phyloP scores from a whole-genome alignment of 2,329 filamentous ascomycete genomes.

The Colletotrichum zoysiae region DNA sequence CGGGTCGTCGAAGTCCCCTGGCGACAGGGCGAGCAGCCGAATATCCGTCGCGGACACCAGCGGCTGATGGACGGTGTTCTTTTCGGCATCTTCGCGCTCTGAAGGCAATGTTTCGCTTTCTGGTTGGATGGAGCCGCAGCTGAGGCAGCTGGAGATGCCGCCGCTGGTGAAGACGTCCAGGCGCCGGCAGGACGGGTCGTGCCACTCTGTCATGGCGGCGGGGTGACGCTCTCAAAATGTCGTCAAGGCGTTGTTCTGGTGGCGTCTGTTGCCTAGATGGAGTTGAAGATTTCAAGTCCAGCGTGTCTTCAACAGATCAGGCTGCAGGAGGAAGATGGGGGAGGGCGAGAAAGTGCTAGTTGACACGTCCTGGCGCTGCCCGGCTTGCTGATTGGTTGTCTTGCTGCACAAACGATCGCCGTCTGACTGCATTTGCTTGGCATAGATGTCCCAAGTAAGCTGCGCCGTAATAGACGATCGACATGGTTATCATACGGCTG shows the following conservation, averaged over 20 bases:
- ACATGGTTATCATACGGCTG: not conserved
- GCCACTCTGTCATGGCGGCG: slow-evolving; percentile 15
- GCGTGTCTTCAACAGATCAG: not conserved
- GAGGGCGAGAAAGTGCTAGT: not conserved
- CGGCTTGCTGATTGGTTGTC: not conserved
- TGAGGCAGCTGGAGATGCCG: slow-evolving; percentile 13
- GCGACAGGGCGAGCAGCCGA: not conserved
- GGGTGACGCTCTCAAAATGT: not conserved
- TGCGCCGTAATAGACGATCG: not conserved
- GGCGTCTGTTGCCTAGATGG: not conserved
- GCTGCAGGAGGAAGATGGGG: not conserved
- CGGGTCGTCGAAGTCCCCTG: slow-evolving; percentile 6
- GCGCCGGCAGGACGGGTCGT: slow-evolving; percentile 20
- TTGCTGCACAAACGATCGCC: not conserved
- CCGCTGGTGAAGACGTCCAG: slow-evolving; percentile 5
- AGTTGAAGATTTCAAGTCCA: not conserved
- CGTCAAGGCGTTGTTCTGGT: not conserved
- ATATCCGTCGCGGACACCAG: slow-evolving; percentile 6
- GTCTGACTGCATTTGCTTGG: not conserved
- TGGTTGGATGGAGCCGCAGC: not conserved
- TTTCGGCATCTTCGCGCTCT: not conserved
- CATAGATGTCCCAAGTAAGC: not conserved
- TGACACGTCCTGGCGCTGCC: no score
- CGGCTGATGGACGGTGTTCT: not conserved
- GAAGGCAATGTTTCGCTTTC: not conserved